Base-by-base conservation (phyloP, 805 yeast genomes). In the Saturnispora besseyi region DNA sequence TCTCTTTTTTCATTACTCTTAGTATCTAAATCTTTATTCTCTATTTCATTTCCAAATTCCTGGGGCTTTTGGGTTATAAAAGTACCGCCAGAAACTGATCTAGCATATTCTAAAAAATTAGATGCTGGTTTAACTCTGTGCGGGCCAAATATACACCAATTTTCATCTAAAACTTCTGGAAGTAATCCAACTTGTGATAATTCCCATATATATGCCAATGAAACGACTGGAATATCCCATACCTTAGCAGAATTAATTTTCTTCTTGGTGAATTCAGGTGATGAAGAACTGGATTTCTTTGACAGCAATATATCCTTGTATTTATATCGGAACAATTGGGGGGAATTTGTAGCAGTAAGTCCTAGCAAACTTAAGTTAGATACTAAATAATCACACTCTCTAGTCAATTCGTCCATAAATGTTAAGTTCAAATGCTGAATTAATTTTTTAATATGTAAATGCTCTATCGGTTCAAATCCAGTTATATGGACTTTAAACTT, bases 181-280 rank as follows among this genome's bases (percentile, higher is more conserved):
- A 61, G 53, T 1, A 49, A 45, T 1, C 73, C 72, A 5, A 53
- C 51, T 46, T 72, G 69, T 30, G 76, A 58, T 7, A 72, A 62
- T 54, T 78, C 79, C 77, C 83, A 79, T 4, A 81, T 48, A 54
- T 70, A 81, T 0, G 78, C 74, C 2, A 75, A 52, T 0, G 84
- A 74, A 0, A 78, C 75, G n/a, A 81, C 73, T 0, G 87, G 86
- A 11, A 80, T 73, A 30, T 64, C 59, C 77, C 84, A 76, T 31
- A 65, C 65, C 51, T 77, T 78, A 1, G 84, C 81, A 31, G 84
- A 84, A 46, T 67, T 66, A 44, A 81, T 71, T 56, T 81, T 81
- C 50, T 71, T 75, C 48, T 69, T 75, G 3, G 82, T 71, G 10
- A 49, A 31, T 21, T 38, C 45, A 4, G 33, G 44, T 1, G 82